Percentiles rank a stretch among this genome's conserved stretches.
Evolutionary conservation across 768 basidiomycete genomes (phyloP).

Genomic region (Epithele typhae): DNA sequence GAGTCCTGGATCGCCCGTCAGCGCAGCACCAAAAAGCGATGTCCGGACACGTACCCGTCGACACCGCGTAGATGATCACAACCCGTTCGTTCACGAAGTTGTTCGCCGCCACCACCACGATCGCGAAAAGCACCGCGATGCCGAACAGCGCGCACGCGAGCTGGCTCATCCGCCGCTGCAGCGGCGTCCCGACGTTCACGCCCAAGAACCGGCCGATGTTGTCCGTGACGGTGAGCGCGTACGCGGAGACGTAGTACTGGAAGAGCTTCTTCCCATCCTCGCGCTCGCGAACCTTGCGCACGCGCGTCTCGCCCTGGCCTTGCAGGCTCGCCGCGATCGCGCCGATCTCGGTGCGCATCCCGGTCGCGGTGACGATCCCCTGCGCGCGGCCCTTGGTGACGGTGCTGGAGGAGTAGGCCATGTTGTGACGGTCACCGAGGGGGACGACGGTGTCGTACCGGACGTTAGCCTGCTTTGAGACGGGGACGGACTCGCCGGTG

Average conservation of each 20-base stretch:
- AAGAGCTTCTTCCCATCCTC: slow-evolving; percentile 3
- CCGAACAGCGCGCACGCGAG: not conserved
- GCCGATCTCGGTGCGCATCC: slow-evolving; percentile 48
- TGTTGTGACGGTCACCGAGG: slow-evolving; percentile 40
- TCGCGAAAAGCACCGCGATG: not conserved
- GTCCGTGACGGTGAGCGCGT: slow-evolving; percentile 1
- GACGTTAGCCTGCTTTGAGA: slow-evolving; percentile 36
- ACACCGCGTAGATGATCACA: not conserved
- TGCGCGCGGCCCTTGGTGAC: slow-evolving; percentile 46
- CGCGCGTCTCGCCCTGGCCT: not conserved
- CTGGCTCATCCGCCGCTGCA: slow-evolving; percentile 1
- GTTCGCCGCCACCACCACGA: slow-evolving; percentile 1
- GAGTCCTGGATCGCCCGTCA: not conserved
- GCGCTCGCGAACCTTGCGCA: slow-evolving; percentile 1
- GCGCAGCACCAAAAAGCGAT: too few species aligned
- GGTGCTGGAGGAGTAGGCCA: slow-evolving; percentile 41
- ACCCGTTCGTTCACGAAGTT: not conserved
- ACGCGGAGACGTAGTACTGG: slow-evolving; percentile 1
- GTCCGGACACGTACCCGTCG: not conserved
- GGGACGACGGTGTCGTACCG: slow-evolving; percentile 27
- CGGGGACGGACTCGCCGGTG: slow-evolving; percentile 50
- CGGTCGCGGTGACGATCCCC: slow-evolving; percentile 44
- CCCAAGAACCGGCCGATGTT: not conserved
- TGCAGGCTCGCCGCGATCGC: slow-evolving; percentile 12
- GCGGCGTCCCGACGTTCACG: not conserved